Conservation (phyloP, 768 basidiomycete genomes). For the Phylloporus rhodoxanthus region DNA sequence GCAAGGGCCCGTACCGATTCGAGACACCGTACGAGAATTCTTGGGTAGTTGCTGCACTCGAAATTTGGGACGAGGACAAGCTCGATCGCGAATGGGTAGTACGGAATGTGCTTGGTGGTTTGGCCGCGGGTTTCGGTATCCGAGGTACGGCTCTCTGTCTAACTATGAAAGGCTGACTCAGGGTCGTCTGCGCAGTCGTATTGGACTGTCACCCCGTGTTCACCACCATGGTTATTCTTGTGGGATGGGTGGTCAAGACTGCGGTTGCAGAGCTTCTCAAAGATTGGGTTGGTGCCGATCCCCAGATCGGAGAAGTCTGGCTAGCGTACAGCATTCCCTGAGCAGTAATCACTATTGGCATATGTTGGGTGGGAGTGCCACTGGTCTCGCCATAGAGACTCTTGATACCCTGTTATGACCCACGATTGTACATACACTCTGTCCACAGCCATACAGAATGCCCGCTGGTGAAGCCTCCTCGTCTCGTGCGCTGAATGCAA, state of each 20-base stretch:
- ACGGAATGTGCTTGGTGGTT: conserved; percentile 75
- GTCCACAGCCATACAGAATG: conserved; percentile 18
- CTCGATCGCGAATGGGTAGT: conserved; percentile 82
- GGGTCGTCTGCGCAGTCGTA: conserved; percentile 51
- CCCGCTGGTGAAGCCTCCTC: conserved; percentile 36
- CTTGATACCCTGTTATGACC: conserved; percentile 16
- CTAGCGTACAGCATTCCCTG: conserved; percentile 76
- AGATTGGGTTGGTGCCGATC: conserved; percentile 60
- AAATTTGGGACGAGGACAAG: conserved; percentile 63
- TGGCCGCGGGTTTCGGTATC: conserved; percentile 82
- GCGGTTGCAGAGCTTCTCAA: conserved; percentile 54
- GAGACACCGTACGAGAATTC: conserved; percentile 30
- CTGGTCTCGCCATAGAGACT: conserved; percentile 11
- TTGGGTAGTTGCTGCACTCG: conserved; percentile 38
- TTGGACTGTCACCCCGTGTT: conserved; percentile 70
- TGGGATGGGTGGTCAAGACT: conserved; percentile 71
- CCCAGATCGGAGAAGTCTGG: conserved; percentile 61
- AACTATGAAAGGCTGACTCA: background rate
- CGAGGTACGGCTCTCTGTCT: conserved; percentile 46
- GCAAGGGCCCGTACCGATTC: conserved; percentile 16
- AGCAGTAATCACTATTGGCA: background rate
- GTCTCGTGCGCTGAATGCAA: conserved; percentile 66
- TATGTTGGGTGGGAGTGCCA: conserved; percentile 4
- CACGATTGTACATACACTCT: background rate
- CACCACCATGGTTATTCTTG: conserved; percentile 68